Evolutionary conservation across 2,329 filamentous ascomycete species (phyloP), one percentile per base, ranked within the genome.

Genomic region (Fusarium sp.): DNA sequence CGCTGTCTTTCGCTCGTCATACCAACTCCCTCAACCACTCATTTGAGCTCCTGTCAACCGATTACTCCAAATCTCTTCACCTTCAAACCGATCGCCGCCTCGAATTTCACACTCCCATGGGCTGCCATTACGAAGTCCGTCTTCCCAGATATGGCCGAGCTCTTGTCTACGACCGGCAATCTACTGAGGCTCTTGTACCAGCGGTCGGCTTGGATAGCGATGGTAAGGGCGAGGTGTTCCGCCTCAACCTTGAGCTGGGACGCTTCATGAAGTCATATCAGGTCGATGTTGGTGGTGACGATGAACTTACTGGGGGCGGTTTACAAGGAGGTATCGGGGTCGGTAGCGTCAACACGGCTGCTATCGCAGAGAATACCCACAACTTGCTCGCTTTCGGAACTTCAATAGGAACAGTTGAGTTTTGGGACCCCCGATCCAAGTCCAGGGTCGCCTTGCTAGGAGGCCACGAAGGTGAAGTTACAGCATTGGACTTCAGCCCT

Each of bases 251-350:
- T 28, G 96, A 99, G 80, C 85, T 94, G 37, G 96, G 96, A 53
- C 90, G 96, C 59, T 99, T 97, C 81, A 96, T 99, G 93, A 94
- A 94, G 75, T 94, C 93, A 33, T 98, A 96, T 77, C 94, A 97
- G 79, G 86, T 98, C 12, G 95, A 97, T 75, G 93, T 98, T 12
- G 96, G 95, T 30, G 90, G 92, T 21, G 95, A 98, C 77, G 94
- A 97, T 66, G 87, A 91, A 76, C 87, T 77, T 21, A 91, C 92
- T 7, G 93, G 91, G 23, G 91, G 91, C 42, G 92, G 95, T 4
- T 82, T 98, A 33, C 96, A 98, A 80, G 96, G 96, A 66, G 93
- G 95, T 54, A 93, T 98, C 52, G 88, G 92, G 64, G 92, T 94
- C 2, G 95, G 95, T 19, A 92, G 93, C 57, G 95, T 98, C 59